Base-by-base conservation (phyloP, 768 basidiomycete species). In the Podaxis carcinomalis region DNA sequence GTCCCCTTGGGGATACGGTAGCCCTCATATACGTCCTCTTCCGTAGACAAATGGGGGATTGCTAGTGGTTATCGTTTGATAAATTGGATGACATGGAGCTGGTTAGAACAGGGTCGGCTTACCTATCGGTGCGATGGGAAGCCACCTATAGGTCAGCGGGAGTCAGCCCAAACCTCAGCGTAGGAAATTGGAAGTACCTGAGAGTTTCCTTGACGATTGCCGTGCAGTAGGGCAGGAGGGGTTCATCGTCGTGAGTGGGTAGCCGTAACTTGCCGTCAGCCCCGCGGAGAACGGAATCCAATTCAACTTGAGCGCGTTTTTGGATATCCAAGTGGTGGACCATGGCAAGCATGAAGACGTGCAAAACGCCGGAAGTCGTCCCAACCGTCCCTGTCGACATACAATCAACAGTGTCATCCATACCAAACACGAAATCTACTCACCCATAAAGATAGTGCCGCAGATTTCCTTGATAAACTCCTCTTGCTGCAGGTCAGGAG, bases 291-390 rank as follows among this genome's bases (percentile, higher is more conserved):
- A 73, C 73, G 0, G 57, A 55, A 23, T 75, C 74, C 11, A 78
- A 56, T 59, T 75, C 77, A 47, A 64, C 64, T 47, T 76, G 74
- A 10, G 72, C 74, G 46, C 68, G 69, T 55, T 62, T 66, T 62
- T 74, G 73, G 0, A 74, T 69, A 0, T 76, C 75, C 0, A 75
- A 77, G 62, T 77, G 65, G 16, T 79, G 68, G 51, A 80, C 72
- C 73, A 78, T 77, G 11, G 74, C 75, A 10, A 80, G 67, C 28
- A 78, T 46, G 57, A 78, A 74, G n/a, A 62, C 61, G 9, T 79
- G 76, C 58, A 78, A 69, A 0, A 75, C 72, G 2, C 77, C 75
- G 5, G 76, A 77, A 7, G 80, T 80, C 13, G 83, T 84, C 63
- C 84, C 83, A 0, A 82, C 78, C 16, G 77, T 82, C 53, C 77